phyloP scores from a whole-genome alignment of 257 asterid genomes.

The Salvia miltiorrhiza region DNA sequence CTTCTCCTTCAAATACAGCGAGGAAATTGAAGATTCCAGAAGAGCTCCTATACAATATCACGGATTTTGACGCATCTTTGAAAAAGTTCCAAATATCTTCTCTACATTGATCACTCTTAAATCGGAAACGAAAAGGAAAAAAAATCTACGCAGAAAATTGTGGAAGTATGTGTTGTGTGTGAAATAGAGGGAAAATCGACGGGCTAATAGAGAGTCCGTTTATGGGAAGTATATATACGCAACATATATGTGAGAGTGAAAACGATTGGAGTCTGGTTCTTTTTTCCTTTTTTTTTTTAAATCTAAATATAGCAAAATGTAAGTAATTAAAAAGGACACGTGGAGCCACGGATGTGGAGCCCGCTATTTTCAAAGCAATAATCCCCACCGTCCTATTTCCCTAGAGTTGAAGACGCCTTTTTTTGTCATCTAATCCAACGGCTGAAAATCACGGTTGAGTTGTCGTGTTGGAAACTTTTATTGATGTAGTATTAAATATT shows the following conservation, averaged over 20 bases:
- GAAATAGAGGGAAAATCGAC: conserved; percentile 30
- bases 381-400: conserved; percentile 12
- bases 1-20: neutral
- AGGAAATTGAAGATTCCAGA: conserved; percentile 20
- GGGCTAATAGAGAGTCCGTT: conserved; percentile 5
- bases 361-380: neutral
- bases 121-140: neutral
- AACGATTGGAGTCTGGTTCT: conserved; percentile 18
- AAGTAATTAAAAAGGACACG: neutral
- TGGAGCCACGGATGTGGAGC: neutral
- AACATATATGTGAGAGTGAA: conserved; percentile 4
- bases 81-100: conserved; percentile 17
- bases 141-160: conserved; percentile 8
- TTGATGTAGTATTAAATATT: neutral
- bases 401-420: no score
- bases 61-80: conserved; percentile 19
- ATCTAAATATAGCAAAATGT: neutral
- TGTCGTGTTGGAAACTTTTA: neutral
- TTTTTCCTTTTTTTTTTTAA: neutral
- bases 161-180: conserved; percentile 19
- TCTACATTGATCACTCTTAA: conserved; percentile 7
- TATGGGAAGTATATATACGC: conserved; percentile 4
- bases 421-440: neutral
- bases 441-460: neutral
- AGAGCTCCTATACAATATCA: neutral